Evolutionary conservation across 257 asterid species (phyloP).

Genomic region (Solanum rostratum): DNA sequence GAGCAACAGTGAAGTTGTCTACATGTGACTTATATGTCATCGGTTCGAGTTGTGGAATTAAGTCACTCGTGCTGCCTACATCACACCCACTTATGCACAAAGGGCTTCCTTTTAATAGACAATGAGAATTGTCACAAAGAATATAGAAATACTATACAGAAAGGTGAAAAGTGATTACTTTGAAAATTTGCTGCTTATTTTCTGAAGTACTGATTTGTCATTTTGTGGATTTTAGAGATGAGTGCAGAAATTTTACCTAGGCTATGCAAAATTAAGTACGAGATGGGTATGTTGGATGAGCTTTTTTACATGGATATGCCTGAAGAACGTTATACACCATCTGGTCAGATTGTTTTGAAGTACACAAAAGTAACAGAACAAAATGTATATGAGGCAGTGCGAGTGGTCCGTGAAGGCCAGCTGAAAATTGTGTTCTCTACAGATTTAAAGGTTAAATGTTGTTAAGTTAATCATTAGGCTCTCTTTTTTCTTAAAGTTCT

Average conservation of each 20-base stretch:
- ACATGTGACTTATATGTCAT: neutral
- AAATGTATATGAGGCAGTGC: constrained; percentile 10
- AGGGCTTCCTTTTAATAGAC: neutral
- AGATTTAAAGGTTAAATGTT: constrained; percentile 20
- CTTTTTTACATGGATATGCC: neutral
- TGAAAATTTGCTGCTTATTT: neutral
- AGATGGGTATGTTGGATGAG: constrained; percentile 8
- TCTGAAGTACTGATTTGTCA: neutral
- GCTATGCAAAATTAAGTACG: constrained; percentile 14
- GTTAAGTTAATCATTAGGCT: neutral
- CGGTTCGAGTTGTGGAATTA: neutral
- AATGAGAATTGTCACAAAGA: neutral
- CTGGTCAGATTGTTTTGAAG: constrained; percentile 14
- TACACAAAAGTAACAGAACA: constrained; percentile 14
- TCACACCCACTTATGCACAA: neutral
- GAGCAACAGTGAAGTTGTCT: neutral
- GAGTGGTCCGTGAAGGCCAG: constrained; percentile 16
- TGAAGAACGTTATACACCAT: constrained; percentile 1
- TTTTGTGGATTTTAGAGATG: neutral
- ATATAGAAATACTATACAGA: neutral
- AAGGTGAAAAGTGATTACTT: neutral
- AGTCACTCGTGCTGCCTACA: neutral
- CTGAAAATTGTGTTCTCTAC: constrained; percentile 18
- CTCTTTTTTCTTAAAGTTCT: neutral
- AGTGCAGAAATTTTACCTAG: constrained; percentile 15